Evolutionary conservation across 208 protist species (phyloP).

Genomic region (Acanthamoeba healyi): DNA sequence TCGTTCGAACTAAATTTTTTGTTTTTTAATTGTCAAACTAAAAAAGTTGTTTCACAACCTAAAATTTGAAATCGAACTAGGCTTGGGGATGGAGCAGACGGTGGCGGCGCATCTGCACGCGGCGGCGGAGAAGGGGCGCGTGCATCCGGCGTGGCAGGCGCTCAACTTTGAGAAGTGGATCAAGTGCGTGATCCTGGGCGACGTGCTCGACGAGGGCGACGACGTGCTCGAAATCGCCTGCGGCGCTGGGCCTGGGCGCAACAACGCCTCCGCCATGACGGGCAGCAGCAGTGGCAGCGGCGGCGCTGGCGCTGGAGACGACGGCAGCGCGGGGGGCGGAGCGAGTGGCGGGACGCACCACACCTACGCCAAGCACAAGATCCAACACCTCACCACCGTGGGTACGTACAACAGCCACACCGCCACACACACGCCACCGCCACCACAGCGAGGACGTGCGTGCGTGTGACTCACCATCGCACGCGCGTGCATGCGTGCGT

Average conservation of each 20-base stretch:
- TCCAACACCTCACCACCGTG: not conserved
- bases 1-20: not conserved
- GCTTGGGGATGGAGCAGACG: not conserved
- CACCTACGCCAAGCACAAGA: constrained; percentile 48
- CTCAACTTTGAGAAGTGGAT: constrained; percentile 80
- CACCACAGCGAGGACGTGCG: not conserved
- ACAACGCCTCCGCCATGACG: no score
- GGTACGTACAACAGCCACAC: constrained; percentile 6
- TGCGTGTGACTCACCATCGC: not conserved
- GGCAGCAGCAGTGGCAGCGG: constrained; percentile 62
- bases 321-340: no score
- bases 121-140: not conserved
- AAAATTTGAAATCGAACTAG: no score
- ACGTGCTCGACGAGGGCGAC: constrained; percentile 75
- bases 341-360: constrained; percentile 72
- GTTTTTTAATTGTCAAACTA: not conserved
- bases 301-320: constrained; percentile 70
- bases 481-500: not conserved
- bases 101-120: not conserved
- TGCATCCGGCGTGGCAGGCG: constrained; percentile 78
- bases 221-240: constrained; percentile 72
- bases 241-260: not conserved
- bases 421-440: not conserved
- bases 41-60: not conserved
- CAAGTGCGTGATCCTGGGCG: constrained; percentile 78